Conservation (phyloP, 2,329 filamentous ascomycete genomes). For the Volutella citrinella region DNA sequence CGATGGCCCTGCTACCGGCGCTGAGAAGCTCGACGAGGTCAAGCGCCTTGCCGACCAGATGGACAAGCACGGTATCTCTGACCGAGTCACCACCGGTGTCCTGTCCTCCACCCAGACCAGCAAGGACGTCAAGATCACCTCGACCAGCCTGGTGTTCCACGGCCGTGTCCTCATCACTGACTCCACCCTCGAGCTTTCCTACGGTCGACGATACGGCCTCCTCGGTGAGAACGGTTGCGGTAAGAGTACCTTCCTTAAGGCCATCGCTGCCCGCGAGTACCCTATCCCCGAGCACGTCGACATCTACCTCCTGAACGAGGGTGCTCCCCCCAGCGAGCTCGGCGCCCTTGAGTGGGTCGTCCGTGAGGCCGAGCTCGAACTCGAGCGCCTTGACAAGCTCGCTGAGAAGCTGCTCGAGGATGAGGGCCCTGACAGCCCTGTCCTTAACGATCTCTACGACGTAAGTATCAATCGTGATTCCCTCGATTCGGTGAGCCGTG, state of each 20-base stretch:
- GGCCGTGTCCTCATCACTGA: conserved; percentile 94
- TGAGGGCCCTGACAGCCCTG: conserved; percentile 84
- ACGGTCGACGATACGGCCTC: conserved; percentile 88
- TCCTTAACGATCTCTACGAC: conserved; percentile 93
- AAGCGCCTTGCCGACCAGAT: conserved; percentile 88
- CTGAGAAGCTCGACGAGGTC: conserved; percentile 73
- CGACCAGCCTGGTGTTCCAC: conserved; percentile 92
- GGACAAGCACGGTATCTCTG: conserved; percentile 93
- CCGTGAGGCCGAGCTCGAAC: conserved; percentile 86
- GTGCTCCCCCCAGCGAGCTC: conserved; percentile 81
- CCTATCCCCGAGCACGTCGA: conserved; percentile 96
- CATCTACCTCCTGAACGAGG: conserved; percentile 97
- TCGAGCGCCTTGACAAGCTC: conserved; percentile 82
- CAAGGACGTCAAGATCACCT: conserved; percentile 96
- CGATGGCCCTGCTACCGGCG: conserved; percentile 67
- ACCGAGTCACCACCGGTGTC: conserved; percentile 97
- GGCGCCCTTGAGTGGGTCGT: conserved; percentile 98
- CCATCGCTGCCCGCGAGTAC: conserved; percentile 89
- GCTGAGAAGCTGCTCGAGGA: conserved; percentile 90
- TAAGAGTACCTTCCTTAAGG: conserved; percentile 96
- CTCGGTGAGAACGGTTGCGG: conserved; percentile 99
- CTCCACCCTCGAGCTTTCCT: conserved; percentile 88
- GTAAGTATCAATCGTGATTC: conserved; percentile 61
- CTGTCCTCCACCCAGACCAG: conserved; percentile 79
- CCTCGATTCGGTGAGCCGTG: no score